Evolutionary conservation across 1,284 basidiomycete species (phyloP), one percentile per base, ranked within the genome.

Genomic region (Xerocomus minutiporus): DNA sequence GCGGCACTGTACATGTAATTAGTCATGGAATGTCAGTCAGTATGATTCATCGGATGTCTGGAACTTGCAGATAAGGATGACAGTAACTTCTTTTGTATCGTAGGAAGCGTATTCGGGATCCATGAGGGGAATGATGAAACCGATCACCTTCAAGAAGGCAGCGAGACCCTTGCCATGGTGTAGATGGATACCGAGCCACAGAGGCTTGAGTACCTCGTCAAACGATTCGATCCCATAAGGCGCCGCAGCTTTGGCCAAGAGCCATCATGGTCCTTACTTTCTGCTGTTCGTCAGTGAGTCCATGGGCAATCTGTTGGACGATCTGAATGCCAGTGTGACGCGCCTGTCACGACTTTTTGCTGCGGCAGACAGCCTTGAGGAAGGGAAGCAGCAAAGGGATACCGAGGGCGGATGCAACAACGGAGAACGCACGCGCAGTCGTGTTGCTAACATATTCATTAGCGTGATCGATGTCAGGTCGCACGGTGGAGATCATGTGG

Each of bases 401-500:
- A 65, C 97, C 95, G 53, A 99, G 87, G 1, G 97, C 97, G 1
- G 95, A 98, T 5, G 97, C 96, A 51, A 99, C 97, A 54, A 99
- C 96, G 26, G 96, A 97, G 78, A 99, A 99, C 3, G 97, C 97
- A 61, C 96, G 88, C 34, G 97, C 96, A 9, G 97, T 99, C 34
- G 97, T 99, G 72, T 99, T 99, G 56, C 96, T 91, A 25, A 99
- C 96, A 63, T 99, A 99, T 73, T 99, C 97, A 71, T 99, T 97
- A 40, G 97, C 94, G 65, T 99, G 96, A 72, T 99, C 96, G 61
- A 99, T 99, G 79, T 99, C 96, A 3, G 97, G 97, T 63, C 96
- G 89, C 96, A 99, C 99, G 17, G 96, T 99, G 36, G 96, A 99
- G 65, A 99, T 99, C 97, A 99, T 99, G 73, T 99, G 97, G 3